Percentiles rank a stretch among this genome's conserved stretches.
phyloP scores from a whole-genome alignment of 2,329 filamentous ascomycete species.

The Dactylellina sp. region DNA sequence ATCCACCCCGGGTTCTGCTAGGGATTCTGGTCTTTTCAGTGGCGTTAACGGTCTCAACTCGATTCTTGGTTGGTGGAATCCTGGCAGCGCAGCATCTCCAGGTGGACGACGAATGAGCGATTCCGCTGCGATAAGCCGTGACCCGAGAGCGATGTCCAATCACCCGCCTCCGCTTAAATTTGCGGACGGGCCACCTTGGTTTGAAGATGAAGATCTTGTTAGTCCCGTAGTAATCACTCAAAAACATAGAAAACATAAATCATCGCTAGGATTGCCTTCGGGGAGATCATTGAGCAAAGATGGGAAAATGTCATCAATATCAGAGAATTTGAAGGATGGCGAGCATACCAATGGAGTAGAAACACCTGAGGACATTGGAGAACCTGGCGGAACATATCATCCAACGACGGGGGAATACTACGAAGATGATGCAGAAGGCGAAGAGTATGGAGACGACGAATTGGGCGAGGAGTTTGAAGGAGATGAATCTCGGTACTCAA shows the following conservation, averaged over 20 bases:
- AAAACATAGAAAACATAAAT: conserved; percentile 87
- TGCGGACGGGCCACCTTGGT: conserved; percentile 89
- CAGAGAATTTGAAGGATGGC: conserved; percentile 54
- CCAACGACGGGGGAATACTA: conserved; percentile 49
- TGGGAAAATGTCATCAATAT: conserved; percentile 54
- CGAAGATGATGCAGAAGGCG: conserved; percentile 49
- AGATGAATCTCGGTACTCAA: conserved; percentile 83
- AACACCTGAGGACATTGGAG: conserved; percentile 44
- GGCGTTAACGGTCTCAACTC: conserved; percentile 44
- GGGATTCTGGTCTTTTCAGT: conserved; percentile 53
- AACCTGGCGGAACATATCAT: conserved; percentile 52
- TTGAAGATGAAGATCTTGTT: conserved; percentile 93
- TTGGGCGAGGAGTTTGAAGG: conserved; percentile 67
- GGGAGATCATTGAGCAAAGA: conserved; percentile 51
- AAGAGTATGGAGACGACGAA: conserved; percentile 59
- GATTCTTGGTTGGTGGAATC: conserved; percentile 64
- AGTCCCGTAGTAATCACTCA: conserved; percentile 87
- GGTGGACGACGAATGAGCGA: conserved; percentile 66
- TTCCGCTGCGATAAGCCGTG: conserved; percentile 67
- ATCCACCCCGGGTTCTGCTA: conserved; percentile 47
- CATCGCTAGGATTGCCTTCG: conserved; percentile 65
- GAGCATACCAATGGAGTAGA: conserved; percentile 46
- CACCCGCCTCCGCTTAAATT: conserved; percentile 86
- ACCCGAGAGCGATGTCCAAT: conserved; percentile 65
- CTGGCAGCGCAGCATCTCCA: conserved; percentile 69